These are phyloP conservation scores for Globisporangium echinulatum DNA, from an alignment of 352 stramenopile species.

Conservation along the genomic window DNA sequence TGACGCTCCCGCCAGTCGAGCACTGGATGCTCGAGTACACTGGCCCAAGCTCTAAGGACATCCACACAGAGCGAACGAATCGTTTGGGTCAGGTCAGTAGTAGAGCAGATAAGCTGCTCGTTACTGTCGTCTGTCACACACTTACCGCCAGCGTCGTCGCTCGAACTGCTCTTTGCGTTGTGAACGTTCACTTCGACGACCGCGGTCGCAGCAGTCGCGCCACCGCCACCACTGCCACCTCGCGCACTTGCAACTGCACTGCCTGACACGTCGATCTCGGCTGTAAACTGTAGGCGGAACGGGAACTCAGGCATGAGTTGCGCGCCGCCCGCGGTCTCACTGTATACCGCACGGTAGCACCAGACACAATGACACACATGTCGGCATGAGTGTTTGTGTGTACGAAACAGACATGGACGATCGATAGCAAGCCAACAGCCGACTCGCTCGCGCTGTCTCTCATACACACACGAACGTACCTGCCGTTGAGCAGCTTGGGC, in stretches of 20 bases:
- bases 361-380: no score
- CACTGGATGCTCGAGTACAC: conserved; percentile 75
- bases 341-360: background rate
- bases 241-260: background rate
- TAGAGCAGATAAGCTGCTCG: no score
- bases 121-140: background rate
- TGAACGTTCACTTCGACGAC: conserved; percentile 58
- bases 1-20: conserved; percentile 35
- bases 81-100: no score
- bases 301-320: conserved; percentile 53
- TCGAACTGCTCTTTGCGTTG: conserved; percentile 41
- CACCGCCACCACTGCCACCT: no score
- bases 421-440: no score
- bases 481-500: conserved; percentile 51
- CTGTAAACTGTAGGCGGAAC: conserved; percentile 51
- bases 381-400: no score
- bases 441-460: no score
- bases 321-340: conserved; percentile 17
- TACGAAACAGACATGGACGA: no score
- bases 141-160: conserved; percentile 44
- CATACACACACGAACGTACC: conserved; percentile 22
- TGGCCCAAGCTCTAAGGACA: conserved; percentile 37
- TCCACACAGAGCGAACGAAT: background rate
- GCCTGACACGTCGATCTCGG: conserved; percentile 39
- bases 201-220: background rate